Base-by-base conservation (phyloP, 768 basidiomycete species). In the Kondoa subrosea region DNA sequence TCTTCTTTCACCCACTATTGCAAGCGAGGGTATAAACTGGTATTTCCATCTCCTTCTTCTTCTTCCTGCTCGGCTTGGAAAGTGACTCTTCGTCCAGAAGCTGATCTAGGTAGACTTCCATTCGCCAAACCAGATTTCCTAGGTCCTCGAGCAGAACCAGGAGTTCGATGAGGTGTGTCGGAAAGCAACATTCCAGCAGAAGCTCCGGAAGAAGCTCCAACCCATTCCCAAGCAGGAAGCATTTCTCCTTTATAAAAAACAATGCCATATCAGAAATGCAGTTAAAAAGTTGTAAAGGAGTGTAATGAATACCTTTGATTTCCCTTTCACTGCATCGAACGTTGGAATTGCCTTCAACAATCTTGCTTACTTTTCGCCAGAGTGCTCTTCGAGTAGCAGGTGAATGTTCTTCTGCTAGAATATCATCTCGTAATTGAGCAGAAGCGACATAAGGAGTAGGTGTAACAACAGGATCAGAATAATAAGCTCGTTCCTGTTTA, bases 271-370 rank as follows among this genome's bases (percentile, higher is more conserved):
- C n/a, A n/a, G n/a, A n/a, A n/a, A n/a, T n/a, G n/a, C n/a, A n/a
- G n/a, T n/a, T n/a, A n/a, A n/a, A n/a, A n/a, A n/a, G n/a, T n/a
- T n/a, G n/a, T n/a, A n/a, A n/a, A n/a, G n/a, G n/a, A n/a, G n/a
- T n/a, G n/a, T n/a, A n/a, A n/a, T n/a, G n/a, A n/a, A n/a, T n/a
- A n/a, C n/a, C 90, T 71, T 86, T 86, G 69, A 81, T 81, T 76
- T 93, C 91, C 77, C 88, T 87, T 65, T 89, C 79, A 75, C 87
- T 87, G 32, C 84, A 85, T 70, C 88, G 83, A 57, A 95, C 88
- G 77, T 95, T 95, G 32, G 88, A 83, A 78, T 95, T 95, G 66
- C 85, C 83, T 77, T 92, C 91, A 2, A 95, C 90, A 63, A 91
- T 79, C 65, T 81, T 82, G 76, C 89, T 88, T 62, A 95, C 91